phyloP scores from a whole-genome alignment of 2,329 filamentous ascomycete species.

The Hyphodiscus sp. region DNA sequence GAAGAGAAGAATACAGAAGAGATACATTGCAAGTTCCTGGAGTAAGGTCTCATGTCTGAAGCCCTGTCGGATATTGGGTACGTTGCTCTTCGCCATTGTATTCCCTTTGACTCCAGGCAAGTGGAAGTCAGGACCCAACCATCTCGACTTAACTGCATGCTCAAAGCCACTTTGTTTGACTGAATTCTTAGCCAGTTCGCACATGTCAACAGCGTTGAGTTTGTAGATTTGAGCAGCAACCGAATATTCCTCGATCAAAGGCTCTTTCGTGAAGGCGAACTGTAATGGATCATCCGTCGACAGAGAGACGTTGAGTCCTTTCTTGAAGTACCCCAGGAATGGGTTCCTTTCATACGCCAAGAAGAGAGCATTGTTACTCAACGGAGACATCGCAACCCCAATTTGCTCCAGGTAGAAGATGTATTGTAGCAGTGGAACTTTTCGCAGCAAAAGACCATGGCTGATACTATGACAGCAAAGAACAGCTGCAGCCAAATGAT shows the following conservation, averaged over 20 bases:
- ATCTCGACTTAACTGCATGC: constrained; percentile 78
- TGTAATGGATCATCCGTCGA: constrained; percentile 96
- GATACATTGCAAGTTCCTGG: constrained; percentile 80
- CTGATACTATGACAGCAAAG: constrained; percentile 96
- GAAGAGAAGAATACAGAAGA: neutral
- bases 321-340: constrained; percentile 90
- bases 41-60: constrained; percentile 82
- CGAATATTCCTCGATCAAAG: constrained; percentile 94
- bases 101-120: constrained; percentile 79
- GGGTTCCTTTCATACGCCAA: constrained; percentile 95
- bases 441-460: constrained; percentile 85
- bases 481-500: constrained; percentile 87
- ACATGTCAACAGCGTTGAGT: constrained; percentile 95
- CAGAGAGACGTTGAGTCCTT: constrained; percentile 89
- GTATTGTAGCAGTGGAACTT: constrained; percentile 92
- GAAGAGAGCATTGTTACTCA: constrained; percentile 97
- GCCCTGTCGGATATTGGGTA: constrained; percentile 85
- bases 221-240: constrained; percentile 99
- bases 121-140: constrained; percentile 76
- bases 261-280: constrained; percentile 98
- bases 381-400: constrained; percentile 97
- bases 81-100: constrained; percentile 90
- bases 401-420: constrained; percentile 98
- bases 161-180: constrained; percentile 95
- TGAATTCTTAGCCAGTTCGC: constrained; percentile 92